Base-by-base conservation (phyloP, 2,329 filamentous ascomycete species). In the Fusarium miscanthi region DNA sequence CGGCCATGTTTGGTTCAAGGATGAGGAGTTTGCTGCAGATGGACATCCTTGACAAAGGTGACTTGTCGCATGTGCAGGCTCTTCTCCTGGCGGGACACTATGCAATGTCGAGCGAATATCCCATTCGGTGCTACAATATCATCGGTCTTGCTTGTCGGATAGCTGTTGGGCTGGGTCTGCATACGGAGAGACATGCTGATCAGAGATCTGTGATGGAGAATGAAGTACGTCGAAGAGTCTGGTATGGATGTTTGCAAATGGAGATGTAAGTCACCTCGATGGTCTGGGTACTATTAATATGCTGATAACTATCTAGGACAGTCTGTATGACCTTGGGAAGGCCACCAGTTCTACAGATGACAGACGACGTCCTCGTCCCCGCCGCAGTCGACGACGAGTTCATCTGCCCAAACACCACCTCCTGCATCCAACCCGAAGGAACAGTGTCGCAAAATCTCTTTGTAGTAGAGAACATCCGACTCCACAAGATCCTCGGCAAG, bases 291-390 rank as follows among this genome's bases (percentile, higher is more conserved):
- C 35, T 19, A 19, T 5, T 9, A 19, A 19, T 19, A 6, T 25
- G 10, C 14, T 49, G 12, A 49, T 7, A 7, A 8, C 35, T 6
- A 11, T 2, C 19, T 21, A 53, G 54, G 54, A 41, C 41, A 11
- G 62, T 66, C 1, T 66, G 63, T 1, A 66, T 66, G 63, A 66
- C 63, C 4, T 8, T 66, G 0, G 63, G 63, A 1, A 65, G 63
- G 19, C 60, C 49, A 0, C 63, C 63, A 0, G 31, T 66, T 0
- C 8, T 66, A 1, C 33, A 65, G 13, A 13, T 66, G 3, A 66
- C 61, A 33, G 63, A 66, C 0, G 43, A 16, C 9, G 61, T 66
- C 1, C 13, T 14, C 3, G 23, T 59, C 0, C 63, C 63, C 0
- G 38, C 61, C 0, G 61, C 63, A 1, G 38, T 66, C 2, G 63